phyloP scores from a whole-genome alignment of 225 moss, liverwort and hornwort genomes.

The Pleurozium schreberi region DNA sequence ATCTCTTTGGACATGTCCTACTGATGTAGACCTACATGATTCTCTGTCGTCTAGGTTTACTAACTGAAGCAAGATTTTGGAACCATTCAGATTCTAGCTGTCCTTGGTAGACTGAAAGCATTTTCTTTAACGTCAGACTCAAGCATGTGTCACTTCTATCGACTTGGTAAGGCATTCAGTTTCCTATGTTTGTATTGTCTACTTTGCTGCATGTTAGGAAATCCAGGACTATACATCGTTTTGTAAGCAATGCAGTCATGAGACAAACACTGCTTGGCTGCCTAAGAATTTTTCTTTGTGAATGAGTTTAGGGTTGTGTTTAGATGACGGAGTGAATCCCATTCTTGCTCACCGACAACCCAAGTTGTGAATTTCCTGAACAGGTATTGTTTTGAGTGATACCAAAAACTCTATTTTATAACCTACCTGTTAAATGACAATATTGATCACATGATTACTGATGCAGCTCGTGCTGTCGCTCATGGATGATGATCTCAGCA shows the following conservation, averaged over 20 bases:
- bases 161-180: not conserved
- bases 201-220: not conserved
- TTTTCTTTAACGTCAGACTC: not conserved
- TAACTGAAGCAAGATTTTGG: not conserved
- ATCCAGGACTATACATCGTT: not conserved
- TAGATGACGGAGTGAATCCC: not conserved
- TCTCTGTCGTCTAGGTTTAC: not conserved
- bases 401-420: not conserved
- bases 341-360: not conserved
- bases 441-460: not conserved
- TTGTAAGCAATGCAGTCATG: not conserved
- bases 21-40: not conserved
- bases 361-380: not conserved
- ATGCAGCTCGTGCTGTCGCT: not conserved
- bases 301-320: conserved; percentile 11
- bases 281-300: not conserved
- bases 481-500: not conserved
- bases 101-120: not conserved
- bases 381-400: not conserved
- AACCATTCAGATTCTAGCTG: conserved; percentile 5
- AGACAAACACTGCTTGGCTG: not conserved
- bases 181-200: not conserved
- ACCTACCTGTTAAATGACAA: not conserved
- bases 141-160: not conserved
- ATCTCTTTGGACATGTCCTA: conserved; percentile 4